These are phyloP conservation scores for Somion occarium DNA, from an alignment of 1,284 basidiomycete species.

Conservation along the genomic window DNA sequence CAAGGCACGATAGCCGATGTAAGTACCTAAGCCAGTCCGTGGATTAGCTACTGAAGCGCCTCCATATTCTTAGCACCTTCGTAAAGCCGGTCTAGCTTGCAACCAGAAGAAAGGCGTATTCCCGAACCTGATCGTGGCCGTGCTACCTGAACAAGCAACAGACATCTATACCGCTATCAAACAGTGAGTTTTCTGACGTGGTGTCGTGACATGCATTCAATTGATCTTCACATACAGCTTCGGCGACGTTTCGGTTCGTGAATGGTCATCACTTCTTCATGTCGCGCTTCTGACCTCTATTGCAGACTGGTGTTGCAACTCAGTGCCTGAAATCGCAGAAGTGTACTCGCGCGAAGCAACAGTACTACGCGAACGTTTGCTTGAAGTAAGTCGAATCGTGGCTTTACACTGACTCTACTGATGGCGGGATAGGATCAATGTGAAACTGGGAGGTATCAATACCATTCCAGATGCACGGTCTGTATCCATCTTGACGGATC, in stretches of 20 bases:
- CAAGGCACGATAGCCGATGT: conserved; percentile 50
- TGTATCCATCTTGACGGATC: conserved; percentile 58
- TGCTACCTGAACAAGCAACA: conserved; percentile 70
- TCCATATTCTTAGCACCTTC: conserved; percentile 41
- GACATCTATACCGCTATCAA: conserved; percentile 74
- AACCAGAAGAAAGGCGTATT: conserved; percentile 30
- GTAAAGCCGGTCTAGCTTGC: conserved; percentile 40
- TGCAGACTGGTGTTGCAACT: conserved; percentile 64
- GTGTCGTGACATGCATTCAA: no score
- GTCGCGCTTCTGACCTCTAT: no score
- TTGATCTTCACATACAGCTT: conserved; percentile 40
- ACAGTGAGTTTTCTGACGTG: conserved; percentile 57
- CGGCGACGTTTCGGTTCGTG: conserved; percentile 59
- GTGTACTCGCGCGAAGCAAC: conserved; percentile 56
- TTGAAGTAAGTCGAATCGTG: conserved; percentile 52
- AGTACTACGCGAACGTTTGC: conserved; percentile 75
- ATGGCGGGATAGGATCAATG: conserved; percentile 72
- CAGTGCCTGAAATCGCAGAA: conserved; percentile 68
- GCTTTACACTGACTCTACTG: not conserved
- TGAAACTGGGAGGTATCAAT: conserved; percentile 78
- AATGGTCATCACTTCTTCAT: not conserved
- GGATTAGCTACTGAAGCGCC: not conserved
- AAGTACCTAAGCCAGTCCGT: conserved; percentile 9
- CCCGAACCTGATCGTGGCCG: conserved; percentile 58
- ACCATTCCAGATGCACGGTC: conserved; percentile 62